A percentile compares a stretch with the other conserved stretches of the same genome.
phyloP scores from a whole-genome alignment of 2,329 filamentous ascomycete genomes.

The Boeremia exigua region DNA sequence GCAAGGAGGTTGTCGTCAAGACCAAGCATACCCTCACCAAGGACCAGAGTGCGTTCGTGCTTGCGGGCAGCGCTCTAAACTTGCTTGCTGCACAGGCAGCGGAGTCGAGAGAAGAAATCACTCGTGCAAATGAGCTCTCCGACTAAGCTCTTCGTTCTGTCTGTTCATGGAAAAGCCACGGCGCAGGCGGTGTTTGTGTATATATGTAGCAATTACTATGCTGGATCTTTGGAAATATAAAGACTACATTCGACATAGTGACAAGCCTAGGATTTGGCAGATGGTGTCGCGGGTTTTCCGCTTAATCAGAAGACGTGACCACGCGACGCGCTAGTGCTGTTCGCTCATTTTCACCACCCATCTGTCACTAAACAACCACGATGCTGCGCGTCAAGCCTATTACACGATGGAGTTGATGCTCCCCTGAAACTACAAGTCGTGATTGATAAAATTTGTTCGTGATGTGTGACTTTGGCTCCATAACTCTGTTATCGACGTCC shows the following conservation, averaged over 20 bases:
- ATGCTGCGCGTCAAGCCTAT: not conserved
- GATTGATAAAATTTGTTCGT: not conserved
- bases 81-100: slow-evolving; percentile 71
- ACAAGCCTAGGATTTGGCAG: no score
- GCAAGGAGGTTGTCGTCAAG: slow-evolving; percentile 71
- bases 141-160: slow-evolving; percentile 35
- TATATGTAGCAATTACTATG: slow-evolving; percentile 12
- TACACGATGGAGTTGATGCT: not conserved
- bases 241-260: not conserved
- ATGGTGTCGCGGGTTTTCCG: not conserved
- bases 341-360: not conserved
- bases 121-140: slow-evolving; percentile 46
- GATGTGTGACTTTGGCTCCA: not conserved
- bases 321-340: not conserved
- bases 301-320: not conserved
- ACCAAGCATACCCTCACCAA: slow-evolving; percentile 88
- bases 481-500: not conserved
- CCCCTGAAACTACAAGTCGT: not conserved
- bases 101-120: slow-evolving; percentile 45
- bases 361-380: not conserved
- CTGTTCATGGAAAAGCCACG: slow-evolving; percentile 2
- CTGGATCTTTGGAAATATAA: not conserved
- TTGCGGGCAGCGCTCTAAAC: slow-evolving; percentile 94
- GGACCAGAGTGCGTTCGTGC: slow-evolving; percentile 90
- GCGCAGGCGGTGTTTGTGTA: slow-evolving; percentile 16